These are phyloP conservation scores for Sarcodon sp. DNA, from an alignment of 768 basidiomycete species.

Conservation along the genomic window DNA sequence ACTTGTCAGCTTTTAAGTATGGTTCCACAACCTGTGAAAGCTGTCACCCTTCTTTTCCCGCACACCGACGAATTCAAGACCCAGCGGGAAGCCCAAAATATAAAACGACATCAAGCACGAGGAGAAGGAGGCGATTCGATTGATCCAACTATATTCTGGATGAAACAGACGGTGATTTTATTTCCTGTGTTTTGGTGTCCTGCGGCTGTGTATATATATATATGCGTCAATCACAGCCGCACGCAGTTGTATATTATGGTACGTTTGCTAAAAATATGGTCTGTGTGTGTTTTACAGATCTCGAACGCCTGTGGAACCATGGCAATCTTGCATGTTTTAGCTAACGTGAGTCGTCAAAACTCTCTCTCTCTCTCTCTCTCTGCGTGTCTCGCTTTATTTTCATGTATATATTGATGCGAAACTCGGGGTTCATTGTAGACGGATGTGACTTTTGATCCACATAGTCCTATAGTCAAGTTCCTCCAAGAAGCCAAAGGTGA, in stretches of 20 bases:
- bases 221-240: conserved; percentile 19
- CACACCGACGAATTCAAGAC: conserved; percentile 35
- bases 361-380: too few relatives aligned
- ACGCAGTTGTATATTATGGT: conserved; percentile 12
- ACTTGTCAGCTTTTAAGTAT: conserved; percentile 48
- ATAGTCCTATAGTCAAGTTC: conserved; percentile 52
- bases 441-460: conserved; percentile 39
- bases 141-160: conserved; percentile 66
- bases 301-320: conserved; percentile 84
- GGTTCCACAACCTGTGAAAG: conserved; percentile 66
- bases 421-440: conserved; percentile 24
- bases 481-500: conserved; percentile 50
- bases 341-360: conserved; percentile 42
- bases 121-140: conserved; percentile 22
- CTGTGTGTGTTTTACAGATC: conserved; percentile 32
- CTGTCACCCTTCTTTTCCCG: conserved; percentile 81
- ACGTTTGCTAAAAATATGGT: neutral
- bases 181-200: neutral
- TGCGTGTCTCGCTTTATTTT: neutral
- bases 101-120: conserved; percentile 26
- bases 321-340: conserved; percentile 70
- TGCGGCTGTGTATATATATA: neutral
- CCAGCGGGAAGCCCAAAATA: conserved; percentile 48
- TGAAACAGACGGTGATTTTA: conserved; percentile 72
- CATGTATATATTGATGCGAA: neutral